A percentile compares a stretch with the other conserved stretches of the same genome.
Conservation (phyloP, 768 basidiomycete species). For the Suillus weaverae region DNA sequence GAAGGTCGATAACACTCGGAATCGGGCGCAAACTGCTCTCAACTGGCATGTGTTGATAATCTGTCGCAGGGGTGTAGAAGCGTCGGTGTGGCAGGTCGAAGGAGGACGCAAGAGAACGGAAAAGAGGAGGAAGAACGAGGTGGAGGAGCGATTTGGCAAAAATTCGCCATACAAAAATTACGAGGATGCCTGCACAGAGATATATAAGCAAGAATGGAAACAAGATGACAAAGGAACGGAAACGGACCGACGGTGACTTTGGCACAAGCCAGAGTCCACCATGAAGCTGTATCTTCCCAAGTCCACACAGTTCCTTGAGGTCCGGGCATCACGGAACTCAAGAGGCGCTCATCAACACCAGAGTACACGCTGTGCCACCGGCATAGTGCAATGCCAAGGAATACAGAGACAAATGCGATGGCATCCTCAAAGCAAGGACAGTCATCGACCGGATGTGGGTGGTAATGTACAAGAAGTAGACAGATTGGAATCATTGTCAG, state of each 20-base stretch:
- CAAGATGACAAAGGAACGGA: neutral
- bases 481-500: constrained; percentile 59
- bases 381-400: constrained; percentile 69
- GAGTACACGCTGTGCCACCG: constrained; percentile 58
- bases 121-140: constrained; percentile 76
- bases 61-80: constrained; percentile 90
- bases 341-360: constrained; percentile 38
- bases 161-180: constrained; percentile 88
- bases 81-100: constrained; percentile 78
- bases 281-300: constrained; percentile 33
- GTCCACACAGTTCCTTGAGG: constrained; percentile 44
- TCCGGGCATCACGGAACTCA: constrained; percentile 53
- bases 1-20: constrained; percentile 85
- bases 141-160: constrained; percentile 78
- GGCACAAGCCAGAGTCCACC: constrained; percentile 37
- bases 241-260: constrained; percentile 45
- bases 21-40: constrained; percentile 66
- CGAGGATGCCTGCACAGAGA: constrained; percentile 55
- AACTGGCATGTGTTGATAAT: constrained; percentile 70
- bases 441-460: constrained; percentile 93
- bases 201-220: neutral
- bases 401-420: constrained; percentile 86
- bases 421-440: constrained; percentile 99
- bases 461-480: constrained; percentile 78
- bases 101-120: constrained; percentile 68